Evolutionary conservation across 1,284 basidiomycete species (phyloP), one percentile per base, ranked within the genome.

Genomic region (Rhodotorula sp.): DNA sequence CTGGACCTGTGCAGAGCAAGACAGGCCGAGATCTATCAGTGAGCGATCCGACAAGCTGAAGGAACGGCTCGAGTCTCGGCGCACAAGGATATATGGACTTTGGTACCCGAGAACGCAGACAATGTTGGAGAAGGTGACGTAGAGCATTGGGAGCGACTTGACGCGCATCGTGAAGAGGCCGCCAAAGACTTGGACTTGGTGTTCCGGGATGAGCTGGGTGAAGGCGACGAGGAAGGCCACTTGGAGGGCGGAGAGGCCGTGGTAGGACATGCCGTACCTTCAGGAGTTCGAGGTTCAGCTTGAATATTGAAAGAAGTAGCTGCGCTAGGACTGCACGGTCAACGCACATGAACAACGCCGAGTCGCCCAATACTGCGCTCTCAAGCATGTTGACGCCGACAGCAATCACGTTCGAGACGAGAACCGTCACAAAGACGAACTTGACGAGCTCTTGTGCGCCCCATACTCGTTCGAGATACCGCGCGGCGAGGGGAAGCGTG

Each of bases 131-230:
- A 97, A 81, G 2, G 91, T 90, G 70, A 98, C 86, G 80, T 97
- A 94, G 46, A 90, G 86, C 88, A 98, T 97, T 22, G 96, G 96
- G 46, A 98, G 81, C 17, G 86, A 88, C 92, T 97, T 98, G 75
- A 98, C 94, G 60, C 92, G 86, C 58, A 90, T 85, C 79, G 89
- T 93, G 76, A 96, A 79, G 46, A 91, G 29, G 19, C 77, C 77
- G 29, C 94, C 92, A 74, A 98, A 85, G 22, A 98, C 78, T 79
- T 98, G 95, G 10, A 99, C 88, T 80, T 97, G 94, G 77, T 99
- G 94, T 80, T 99, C 95, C 34, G 96, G 95, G 75, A 98, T 97
- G 66, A 96, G 82, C 80, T 99, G 95, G 3, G 94, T 97, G 81
- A 97, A 96, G 17, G 94, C 95, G 64, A 99, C 95, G 49, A 99